Conservation (phyloP, 1,139 yeast genomes). For the Taphrina wiesneri region DNA sequence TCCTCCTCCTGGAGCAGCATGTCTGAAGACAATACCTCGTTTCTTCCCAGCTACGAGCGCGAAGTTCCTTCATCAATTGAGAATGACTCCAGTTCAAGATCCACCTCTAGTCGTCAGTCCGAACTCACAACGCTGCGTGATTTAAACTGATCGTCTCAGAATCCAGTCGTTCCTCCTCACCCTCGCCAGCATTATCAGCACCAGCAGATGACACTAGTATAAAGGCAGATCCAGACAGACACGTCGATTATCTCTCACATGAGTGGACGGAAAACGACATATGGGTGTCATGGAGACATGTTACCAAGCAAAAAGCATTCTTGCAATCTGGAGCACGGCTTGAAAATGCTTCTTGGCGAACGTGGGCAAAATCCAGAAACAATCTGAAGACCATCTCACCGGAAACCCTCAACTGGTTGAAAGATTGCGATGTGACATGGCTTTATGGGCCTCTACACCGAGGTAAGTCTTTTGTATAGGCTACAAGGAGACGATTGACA, state of each 20-base stretch:
- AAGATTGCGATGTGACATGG: slow-evolving; percentile 83
- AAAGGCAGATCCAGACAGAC: slow-evolving; percentile 76
- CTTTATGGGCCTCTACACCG: slow-evolving; percentile 71
- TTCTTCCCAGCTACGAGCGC: slow-evolving; percentile 13
- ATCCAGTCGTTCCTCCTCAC: slow-evolving; percentile 31
- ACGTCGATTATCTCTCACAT: slow-evolving; percentile 91
- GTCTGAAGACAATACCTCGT: slow-evolving; percentile 9
- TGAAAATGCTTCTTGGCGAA: slow-evolving; percentile 83
- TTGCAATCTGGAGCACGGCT: slow-evolving; percentile 62
- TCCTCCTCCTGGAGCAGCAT: not conserved
- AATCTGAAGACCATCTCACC: slow-evolving; percentile 74
- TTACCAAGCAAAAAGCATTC: slow-evolving; percentile 71
- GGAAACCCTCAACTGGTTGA: slow-evolving; percentile 71
- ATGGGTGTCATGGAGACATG: slow-evolving; percentile 91
- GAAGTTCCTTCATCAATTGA: slow-evolving; percentile 11
- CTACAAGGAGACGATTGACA: not conserved
- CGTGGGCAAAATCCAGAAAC: slow-evolving; percentile 80
- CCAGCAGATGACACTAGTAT: slow-evolving; percentile 77
- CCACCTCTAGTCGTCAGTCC: slow-evolving; percentile 12
- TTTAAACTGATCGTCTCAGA: not conserved
- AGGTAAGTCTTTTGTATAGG: not conserved
- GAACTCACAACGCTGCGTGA: not conserved
- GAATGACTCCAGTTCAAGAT: slow-evolving; percentile 15
- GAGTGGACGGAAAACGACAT: slow-evolving; percentile 94
- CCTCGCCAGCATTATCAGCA: slow-evolving; percentile 39